These are phyloP conservation scores for Ustilago cynodontis DNA, from an alignment of 1,284 basidiomycete genomes.

Conservation along the genomic window DNA sequence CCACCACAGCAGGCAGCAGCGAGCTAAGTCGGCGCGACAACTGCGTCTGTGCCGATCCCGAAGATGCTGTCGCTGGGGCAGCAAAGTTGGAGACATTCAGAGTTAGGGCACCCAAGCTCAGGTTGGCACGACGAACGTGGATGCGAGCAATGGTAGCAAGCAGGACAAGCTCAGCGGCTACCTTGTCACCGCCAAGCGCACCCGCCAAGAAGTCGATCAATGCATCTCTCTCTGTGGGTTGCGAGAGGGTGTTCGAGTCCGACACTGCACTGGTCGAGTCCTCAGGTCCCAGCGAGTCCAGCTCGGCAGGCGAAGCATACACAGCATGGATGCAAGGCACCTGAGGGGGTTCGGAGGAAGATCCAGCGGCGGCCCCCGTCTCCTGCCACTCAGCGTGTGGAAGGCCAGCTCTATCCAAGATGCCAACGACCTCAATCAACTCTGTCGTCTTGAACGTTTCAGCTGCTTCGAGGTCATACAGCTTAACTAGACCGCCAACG, in stretches of 20 bases:
- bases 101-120: conserved; percentile 78
- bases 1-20: conserved; percentile 75
- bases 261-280: not conserved
- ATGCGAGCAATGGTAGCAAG: conserved; percentile 78
- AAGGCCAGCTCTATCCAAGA: conserved; percentile 51
- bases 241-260: conserved; percentile 18
- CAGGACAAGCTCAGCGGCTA: conserved; percentile 82
- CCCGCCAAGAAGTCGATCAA: conserved; percentile 54
- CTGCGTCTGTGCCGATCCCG: conserved; percentile 74
- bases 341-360: conserved; percentile 22
- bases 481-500: conserved; percentile 47
- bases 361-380: conserved; percentile 26
- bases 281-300: conserved; percentile 18
- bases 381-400: conserved; percentile 54
- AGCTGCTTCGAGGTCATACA: conserved; percentile 61
- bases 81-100: conserved; percentile 72
- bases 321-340: conserved; percentile 60
- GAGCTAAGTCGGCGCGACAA: conserved; percentile 73
- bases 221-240: conserved; percentile 13
- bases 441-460: conserved; percentile 63
- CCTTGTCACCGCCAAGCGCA: conserved; percentile 51
- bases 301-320: conserved; percentile 33
- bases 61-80: conserved; percentile 70
- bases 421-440: conserved; percentile 63
- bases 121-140: conserved; percentile 77